Evolutionary conservation across 176 grass and related monocot species (phyloP), one percentile per base, ranked within the genome.

Genomic region (Phragmites australis): DNA sequence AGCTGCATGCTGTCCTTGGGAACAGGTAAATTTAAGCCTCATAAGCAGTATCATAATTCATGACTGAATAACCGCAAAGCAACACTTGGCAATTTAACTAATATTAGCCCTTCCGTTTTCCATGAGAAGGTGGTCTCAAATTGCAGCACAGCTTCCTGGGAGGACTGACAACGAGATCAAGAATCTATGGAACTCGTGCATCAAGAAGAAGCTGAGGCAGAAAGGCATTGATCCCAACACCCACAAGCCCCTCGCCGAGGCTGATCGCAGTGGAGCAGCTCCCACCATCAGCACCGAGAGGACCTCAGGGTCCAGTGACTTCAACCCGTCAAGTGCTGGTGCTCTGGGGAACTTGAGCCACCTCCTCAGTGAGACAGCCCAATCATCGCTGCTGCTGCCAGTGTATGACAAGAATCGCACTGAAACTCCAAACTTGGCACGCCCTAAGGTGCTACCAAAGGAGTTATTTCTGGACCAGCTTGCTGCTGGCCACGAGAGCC

Each of bases 91-190:
- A 71, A 56, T 57, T 89, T 23, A 85, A 70, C 64, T 89, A 76
- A 89, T 25, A 45, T 10, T 29, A 70, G 1, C 78, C 22, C 4
- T 83, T 42, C 15, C 52, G 18, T 78, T 74, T 82, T 54, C 62
- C 2, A 75, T 63, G 80, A 65, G 54, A 83, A 93, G 90, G 51
- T 93, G 90, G 90, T 93, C 90, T 60, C 90, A 93, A 54, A 93
- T 93, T 87, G 90, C 90, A 54, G 87, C 90, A 14, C 90, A 93
- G 73, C 49, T 93, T 76, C 90, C 87, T 8, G 90, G 90, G 40
- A 93, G 90, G 80, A 93, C 90, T 13, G 90, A 93, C 53, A 93
- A 93, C 18, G 90, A 93, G 87, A 93, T 93, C 58, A 93, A 93
- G 81, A 93, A 93, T 68, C 83, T 93, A 58, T 93, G 90, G 90